phyloP scores from a whole-genome alignment of 805 yeast species.

The Ogataea siamensis region DNA sequence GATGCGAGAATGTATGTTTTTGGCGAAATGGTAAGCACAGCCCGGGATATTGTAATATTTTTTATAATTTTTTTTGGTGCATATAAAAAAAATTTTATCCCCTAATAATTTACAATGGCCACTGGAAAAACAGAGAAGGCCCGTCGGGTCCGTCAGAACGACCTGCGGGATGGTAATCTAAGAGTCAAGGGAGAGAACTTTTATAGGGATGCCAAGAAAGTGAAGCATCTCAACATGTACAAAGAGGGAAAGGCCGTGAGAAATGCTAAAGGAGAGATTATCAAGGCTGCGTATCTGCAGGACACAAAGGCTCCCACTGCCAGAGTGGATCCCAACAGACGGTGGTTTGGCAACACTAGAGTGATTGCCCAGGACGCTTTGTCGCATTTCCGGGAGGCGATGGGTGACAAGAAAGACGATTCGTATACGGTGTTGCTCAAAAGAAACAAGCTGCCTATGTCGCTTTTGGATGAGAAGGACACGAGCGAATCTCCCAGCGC shows the following conservation, averaged over 20 bases:
- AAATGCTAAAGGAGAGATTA: constrained; percentile 82
- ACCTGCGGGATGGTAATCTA: constrained; percentile 82
- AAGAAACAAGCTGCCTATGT: constrained; percentile 94
- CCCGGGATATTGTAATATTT: constrained; percentile 1
- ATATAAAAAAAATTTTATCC: constrained; percentile 8
- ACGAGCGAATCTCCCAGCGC: constrained; percentile 72
- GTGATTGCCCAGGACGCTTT: constrained; percentile 97
- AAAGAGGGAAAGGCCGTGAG: constrained; percentile 85
- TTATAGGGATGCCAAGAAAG: constrained; percentile 91
- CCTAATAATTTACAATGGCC: constrained; percentile 57
- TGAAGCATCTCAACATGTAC: constrained; percentile 87
- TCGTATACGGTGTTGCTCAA: constrained; percentile 81
- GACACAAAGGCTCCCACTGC: constrained; percentile 86
- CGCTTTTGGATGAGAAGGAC: constrained; percentile 84
- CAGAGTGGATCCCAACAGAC: constrained; percentile 90
- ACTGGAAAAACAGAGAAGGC: constrained; percentile 87
- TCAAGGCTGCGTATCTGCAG: constrained; percentile 85
- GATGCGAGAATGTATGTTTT: no score
- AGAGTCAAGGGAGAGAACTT: constrained; percentile 97
- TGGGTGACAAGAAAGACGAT: constrained; percentile 81
- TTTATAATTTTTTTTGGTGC: not conserved
- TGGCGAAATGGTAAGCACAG: no score
- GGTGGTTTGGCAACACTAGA: constrained; percentile 97
- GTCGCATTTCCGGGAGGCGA: constrained; percentile 88
- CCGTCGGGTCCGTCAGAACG: constrained; percentile 81